Conservation (phyloP, 805 yeast genomes). For the Candida maesae region DNA sequence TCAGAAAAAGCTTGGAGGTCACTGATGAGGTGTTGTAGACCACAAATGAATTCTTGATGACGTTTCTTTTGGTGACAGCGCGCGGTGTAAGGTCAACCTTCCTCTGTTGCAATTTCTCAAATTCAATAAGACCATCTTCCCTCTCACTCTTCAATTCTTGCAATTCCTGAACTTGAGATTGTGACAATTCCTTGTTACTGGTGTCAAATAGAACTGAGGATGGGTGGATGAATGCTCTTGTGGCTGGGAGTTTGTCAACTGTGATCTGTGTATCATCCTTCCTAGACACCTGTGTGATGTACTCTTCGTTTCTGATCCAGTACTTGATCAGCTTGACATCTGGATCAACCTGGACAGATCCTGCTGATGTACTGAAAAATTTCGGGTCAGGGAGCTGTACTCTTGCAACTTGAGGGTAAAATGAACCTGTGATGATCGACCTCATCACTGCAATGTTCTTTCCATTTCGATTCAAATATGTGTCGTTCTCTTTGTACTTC, state of each 20-base stretch:
- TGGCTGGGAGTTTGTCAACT: constrained; percentile 44
- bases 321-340: constrained; percentile 70
- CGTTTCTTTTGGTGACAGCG: constrained; percentile 23
- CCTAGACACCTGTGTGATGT: constrained; percentile 22
- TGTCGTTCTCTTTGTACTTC: constrained; percentile 34
- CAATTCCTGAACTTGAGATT: constrained; percentile 23
- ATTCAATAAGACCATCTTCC: constrained; percentile 41
- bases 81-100: constrained; percentile 40
- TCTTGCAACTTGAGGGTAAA: constrained; percentile 78
- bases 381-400: constrained; percentile 82
- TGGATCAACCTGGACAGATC: constrained; percentile 82
- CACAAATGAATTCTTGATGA: constrained; percentile 53
- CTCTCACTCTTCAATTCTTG: constrained; percentile 28
- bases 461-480: constrained; percentile 47
- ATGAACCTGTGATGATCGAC: constrained; percentile 73
- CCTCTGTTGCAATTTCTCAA: constrained; percentile 26
- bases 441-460: constrained; percentile 49
- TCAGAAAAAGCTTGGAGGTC: constrained; percentile 65
- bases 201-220: constrained; percentile 68
- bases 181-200: constrained; percentile 30
- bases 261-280: constrained; percentile 15
- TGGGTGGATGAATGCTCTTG: constrained; percentile 83
- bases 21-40: constrained; percentile 56
- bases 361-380: constrained; percentile 62
- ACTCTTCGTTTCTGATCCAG: constrained; percentile 67